Conservation (phyloP, 106 monocot genomes). For the Amphibolis antarctica region DNA sequence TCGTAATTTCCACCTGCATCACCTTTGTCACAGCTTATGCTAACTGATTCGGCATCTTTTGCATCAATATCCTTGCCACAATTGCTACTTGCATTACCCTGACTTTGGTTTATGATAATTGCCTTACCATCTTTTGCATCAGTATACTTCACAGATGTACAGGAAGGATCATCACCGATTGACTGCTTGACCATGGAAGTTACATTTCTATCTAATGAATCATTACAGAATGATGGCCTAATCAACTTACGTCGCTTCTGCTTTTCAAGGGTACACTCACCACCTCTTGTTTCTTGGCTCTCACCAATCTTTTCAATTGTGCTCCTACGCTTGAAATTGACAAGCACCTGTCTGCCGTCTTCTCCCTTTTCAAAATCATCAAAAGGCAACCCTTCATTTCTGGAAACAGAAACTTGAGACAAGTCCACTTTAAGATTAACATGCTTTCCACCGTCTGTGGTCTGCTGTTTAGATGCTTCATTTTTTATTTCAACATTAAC, state of each 20-base stretch:
- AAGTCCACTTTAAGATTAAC: neutral
- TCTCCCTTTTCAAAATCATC: neutral
- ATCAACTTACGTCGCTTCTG: slow-evolving; percentile 14
- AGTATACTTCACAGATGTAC: too few species aligned
- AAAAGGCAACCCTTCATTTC: neutral
- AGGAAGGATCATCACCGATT: too few species aligned
- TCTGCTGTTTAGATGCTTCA: neutral
- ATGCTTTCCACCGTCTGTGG: neutral
- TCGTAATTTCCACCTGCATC: too few species aligned
- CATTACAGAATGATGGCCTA: slow-evolving; percentile 13
- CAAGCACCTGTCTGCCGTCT: neutral
- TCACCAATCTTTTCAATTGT: neutral
- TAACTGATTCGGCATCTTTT: too few species aligned
- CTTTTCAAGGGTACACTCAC: neutral
- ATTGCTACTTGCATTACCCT: too few species aligned
- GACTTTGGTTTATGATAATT: too few species aligned
- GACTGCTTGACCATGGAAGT: neutral
- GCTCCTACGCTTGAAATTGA: slow-evolving; percentile 24
- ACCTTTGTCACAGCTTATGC: too few species aligned
- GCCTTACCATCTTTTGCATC: too few species aligned
- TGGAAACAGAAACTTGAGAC: neutral
- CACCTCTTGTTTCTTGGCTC: neutral
- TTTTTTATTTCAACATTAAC: too few species aligned
- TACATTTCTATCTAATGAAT: neutral
- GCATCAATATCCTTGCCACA: too few species aligned